Base-by-base conservation (phyloP, 1,284 basidiomycete species). In the Boletus smithii region DNA sequence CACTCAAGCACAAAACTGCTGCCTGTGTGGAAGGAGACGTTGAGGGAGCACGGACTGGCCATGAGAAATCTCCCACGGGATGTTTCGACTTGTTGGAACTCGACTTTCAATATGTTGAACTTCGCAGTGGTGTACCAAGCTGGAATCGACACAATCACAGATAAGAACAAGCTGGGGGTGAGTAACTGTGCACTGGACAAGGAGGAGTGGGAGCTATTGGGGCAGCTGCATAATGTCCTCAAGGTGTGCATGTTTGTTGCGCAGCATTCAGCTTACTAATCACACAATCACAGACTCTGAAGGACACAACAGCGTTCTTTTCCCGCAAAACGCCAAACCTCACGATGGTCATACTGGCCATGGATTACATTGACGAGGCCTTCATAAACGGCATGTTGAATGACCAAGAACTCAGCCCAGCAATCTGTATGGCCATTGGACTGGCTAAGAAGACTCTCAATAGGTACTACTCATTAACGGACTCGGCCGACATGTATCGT, bases 101-200 rank as follows among this genome's bases (percentile, higher is more conserved):
- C n/a, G n/a, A 48, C 23, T 1, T 48, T 48, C 3, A 5, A 48
- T 13, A 44, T 49, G 39, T 49, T 71, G 1, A 33, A 40, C 0
- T 59, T 61, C 34, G 61, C 54, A 0, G 22, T 67, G 1, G 39
- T 62, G 13, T 62, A 69, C 38, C 24, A 44, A 14, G 29, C 29
- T 11, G 29, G 29, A 14, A 30, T 30, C 8, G 29, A 30, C 8
- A 8, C 9, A 14, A 30, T 30, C 29, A 30, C 29, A 11, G 13
- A 30, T 14, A 30, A 30, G 29, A 30, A 30, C 29, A 30, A 30
- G 8, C 50, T 54, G 14, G 52, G 57, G 3, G 36, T 63, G 4
- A 29, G 50, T 3, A 23, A 53, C 5, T 61, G 43, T 39, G 51
- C 54, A 33, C 34, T 66, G 23, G 18, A 14, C 8, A 23, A 43